phyloP scores from a whole-genome alignment of 2,329 filamentous ascomycete species.

The Ceratocystis ficicola region DNA sequence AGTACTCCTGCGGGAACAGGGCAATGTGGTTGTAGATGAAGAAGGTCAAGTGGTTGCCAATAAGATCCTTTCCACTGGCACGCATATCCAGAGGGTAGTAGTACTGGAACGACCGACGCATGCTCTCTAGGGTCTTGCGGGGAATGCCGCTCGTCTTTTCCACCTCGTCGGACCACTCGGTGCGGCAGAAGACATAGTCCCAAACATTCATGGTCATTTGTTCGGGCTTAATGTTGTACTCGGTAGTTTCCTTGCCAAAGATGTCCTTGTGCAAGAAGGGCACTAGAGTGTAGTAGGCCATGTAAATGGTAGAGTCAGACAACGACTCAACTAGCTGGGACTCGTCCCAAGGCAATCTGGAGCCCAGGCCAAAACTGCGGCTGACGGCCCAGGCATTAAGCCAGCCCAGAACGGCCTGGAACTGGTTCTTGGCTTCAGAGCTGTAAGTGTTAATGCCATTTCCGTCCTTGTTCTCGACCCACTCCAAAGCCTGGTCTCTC shows the following conservation, averaged over 20 bases:
- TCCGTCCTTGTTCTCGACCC: constrained; percentile 55
- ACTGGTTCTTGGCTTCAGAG: constrained; percentile 63
- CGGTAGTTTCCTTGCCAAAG: constrained; percentile 62
- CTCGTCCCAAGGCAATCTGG: constrained; percentile 87
- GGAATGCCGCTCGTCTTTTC: constrained; percentile 56
- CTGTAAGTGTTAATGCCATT: constrained; percentile 67
- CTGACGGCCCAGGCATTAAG: constrained; percentile 92
- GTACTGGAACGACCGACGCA: constrained; percentile 91
- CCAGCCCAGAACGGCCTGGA: constrained; percentile 81
- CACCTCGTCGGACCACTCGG: constrained; percentile 55
- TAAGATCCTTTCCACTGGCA: constrained; percentile 82
- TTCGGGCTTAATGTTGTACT: constrained; percentile 58
- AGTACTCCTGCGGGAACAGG: constrained; percentile 76
- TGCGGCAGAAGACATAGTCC: constrained; percentile 85
- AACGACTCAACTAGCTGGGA: constrained; percentile 85
- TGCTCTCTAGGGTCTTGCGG: constrained; percentile 58
- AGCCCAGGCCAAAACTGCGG: constrained; percentile 80
- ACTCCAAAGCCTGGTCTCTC: constrained; percentile 62
- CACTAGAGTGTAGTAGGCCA: constrained; percentile 61
- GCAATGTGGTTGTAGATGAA: constrained; percentile 89
- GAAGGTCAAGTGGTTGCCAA: constrained; percentile 90
- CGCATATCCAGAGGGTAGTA: constrained; percentile 89
- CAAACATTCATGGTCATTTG: constrained; percentile 93
- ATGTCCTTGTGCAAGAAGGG: constrained; percentile 67
- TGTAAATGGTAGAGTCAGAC: constrained; percentile 87